Conservation (phyloP, 495 filamentous ascomycete genomes). For the Tetracladium marchalianum region DNA sequence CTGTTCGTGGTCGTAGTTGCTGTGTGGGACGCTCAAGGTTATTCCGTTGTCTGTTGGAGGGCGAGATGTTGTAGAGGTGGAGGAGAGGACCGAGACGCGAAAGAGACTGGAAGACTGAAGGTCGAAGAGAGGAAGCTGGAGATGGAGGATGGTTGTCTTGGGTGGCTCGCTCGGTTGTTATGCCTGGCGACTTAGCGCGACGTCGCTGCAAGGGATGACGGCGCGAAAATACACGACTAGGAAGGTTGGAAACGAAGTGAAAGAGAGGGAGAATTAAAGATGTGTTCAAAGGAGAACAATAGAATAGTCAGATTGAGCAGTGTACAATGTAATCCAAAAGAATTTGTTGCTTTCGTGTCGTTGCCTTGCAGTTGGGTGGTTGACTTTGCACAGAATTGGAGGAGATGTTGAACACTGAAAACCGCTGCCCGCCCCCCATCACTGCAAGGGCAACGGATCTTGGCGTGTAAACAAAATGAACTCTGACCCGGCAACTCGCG, state of each 20-base stretch:
- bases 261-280: not conserved
- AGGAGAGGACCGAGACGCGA: too few relatives aligned
- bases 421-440: too few relatives aligned
- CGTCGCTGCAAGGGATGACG: slow-evolving; percentile 7
- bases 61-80: slow-evolving; percentile 13
- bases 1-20: not conserved
- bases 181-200: slow-evolving; percentile 19
- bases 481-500: too few relatives aligned
- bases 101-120: slow-evolving; percentile 1
- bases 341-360: too few relatives aligned
- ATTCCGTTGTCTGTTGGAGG: not conserved
- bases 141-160: not conserved
- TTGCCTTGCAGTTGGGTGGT: too few relatives aligned
- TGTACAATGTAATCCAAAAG: not conserved
- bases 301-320: not conserved
- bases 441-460: too few relatives aligned
- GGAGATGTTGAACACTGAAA: too few relatives aligned
- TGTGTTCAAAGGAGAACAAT: not conserved
- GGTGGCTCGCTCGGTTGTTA: slow-evolving; percentile 14
- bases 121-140: slow-evolving; percentile 3
- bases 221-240: not conserved
- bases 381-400: too few relatives aligned
- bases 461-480: too few relatives aligned
- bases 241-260: not conserved
- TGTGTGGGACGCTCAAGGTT: too few relatives aligned